Evolutionary conservation across 2,329 filamentous ascomycete species (phyloP).

Genomic region (Xylariaceae sp.): DNA sequence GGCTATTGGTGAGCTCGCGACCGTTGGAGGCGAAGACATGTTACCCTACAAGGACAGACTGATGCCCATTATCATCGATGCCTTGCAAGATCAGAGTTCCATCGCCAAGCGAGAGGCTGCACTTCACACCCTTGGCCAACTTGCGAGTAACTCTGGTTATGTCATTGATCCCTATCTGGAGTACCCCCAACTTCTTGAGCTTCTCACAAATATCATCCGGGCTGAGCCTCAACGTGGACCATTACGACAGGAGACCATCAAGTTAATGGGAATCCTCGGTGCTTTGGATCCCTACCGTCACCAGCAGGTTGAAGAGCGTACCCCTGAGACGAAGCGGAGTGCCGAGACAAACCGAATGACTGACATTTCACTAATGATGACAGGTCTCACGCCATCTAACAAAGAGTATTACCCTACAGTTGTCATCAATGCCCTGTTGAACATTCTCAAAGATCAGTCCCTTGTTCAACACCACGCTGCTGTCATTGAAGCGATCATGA

Average conservation of each 20-base stretch:
- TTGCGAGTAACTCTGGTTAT: constrained; percentile 95
- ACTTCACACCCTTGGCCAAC: constrained; percentile 81
- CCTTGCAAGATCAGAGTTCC: constrained; percentile 89
- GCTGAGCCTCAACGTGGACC: constrained; percentile 80
- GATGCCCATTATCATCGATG: constrained; percentile 93
- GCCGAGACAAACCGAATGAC: constrained; percentile 66
- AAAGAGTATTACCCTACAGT: constrained; percentile 99
- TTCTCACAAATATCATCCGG: constrained; percentile 90
- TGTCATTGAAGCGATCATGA: constrained; percentile 97
- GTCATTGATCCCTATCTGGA: constrained; percentile 95
- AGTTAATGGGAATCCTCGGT: constrained; percentile 90
- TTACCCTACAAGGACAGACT: constrained; percentile 82
- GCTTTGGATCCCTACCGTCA: constrained; percentile 95
- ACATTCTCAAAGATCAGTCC: constrained; percentile 87
- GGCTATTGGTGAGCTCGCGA: constrained; percentile 89
- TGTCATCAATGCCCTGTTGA: constrained; percentile 90
- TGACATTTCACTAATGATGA: constrained; percentile 97
- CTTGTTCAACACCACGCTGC: constrained; percentile 86
- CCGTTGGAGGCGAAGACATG: constrained; percentile 92
- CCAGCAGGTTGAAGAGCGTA: constrained; percentile 84
- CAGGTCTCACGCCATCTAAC: constrained; percentile 88
- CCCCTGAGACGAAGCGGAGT: constrained; percentile 71
- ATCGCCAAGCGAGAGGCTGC: constrained; percentile 87
- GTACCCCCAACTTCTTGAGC: constrained; percentile 87
- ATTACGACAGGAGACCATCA: constrained; percentile 89